These are phyloP conservation scores for Fragilariopsis cylindrus DNA, from an alignment of 108 stramenopile species.

Conservation along the genomic window DNA sequence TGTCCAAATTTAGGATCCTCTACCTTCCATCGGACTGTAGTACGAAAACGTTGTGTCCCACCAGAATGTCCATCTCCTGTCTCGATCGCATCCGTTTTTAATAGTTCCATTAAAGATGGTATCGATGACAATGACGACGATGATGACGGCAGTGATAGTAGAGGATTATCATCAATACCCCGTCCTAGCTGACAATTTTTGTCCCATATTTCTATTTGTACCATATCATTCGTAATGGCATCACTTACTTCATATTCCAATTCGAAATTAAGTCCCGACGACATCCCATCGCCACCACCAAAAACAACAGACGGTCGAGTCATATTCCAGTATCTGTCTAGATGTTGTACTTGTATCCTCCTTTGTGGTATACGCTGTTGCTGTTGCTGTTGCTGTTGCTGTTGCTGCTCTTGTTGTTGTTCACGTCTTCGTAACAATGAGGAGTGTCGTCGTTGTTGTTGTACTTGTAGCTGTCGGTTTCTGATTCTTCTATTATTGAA, in stretches of 20 bases:
- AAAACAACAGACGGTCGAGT: not conserved
- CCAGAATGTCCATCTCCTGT: not conserved
- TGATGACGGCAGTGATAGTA: too few relatives aligned
- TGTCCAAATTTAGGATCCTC: not conserved
- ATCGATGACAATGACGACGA: too few relatives aligned
- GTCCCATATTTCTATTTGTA: not conserved
- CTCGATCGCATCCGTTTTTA: not conserved
- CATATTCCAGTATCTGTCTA: not conserved
- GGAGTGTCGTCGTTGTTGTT: too few relatives aligned
- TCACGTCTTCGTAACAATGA: too few relatives aligned
- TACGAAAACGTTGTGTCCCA: not conserved
- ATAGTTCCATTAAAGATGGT: not conserved
- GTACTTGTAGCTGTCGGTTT: too few relatives aligned
- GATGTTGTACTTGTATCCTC: not conserved
- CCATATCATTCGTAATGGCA: conserved; percentile 10
- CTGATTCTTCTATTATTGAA: too few relatives aligned
- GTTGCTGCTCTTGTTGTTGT: not conserved
- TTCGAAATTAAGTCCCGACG: not conserved
- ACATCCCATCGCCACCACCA: too few relatives aligned
- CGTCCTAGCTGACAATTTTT: not conserved
- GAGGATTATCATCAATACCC: too few relatives aligned
- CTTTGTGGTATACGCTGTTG: not conserved
- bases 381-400: not conserved
- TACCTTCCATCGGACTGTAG: not conserved
- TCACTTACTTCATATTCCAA: conserved; percentile 3